Percentiles rank a stretch among this genome's conserved stretches.
phyloP scores from a whole-genome alignment of 2,329 filamentous ascomycete genomes.

The Aspergillus sp. region DNA sequence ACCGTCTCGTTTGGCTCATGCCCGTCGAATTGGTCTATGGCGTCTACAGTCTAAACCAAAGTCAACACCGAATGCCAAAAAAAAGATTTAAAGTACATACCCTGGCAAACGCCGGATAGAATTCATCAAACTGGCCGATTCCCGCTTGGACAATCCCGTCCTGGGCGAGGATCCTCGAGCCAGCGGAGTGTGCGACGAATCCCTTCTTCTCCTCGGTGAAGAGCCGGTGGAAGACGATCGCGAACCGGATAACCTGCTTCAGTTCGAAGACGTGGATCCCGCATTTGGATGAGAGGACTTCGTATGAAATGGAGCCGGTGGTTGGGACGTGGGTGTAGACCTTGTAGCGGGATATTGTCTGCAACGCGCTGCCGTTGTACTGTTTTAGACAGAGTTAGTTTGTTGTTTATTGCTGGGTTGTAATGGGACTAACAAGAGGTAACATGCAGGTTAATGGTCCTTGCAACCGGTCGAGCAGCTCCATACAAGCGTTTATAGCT shows the following conservation, averaged over 20 bases:
- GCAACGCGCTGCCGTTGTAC: not conserved
- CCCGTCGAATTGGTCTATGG: too few relatives aligned
- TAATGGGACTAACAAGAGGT: too few relatives aligned
- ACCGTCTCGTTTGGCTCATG: too few relatives aligned
- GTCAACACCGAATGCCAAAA: too few relatives aligned
- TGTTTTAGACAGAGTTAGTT: too few relatives aligned
- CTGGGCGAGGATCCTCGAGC: not conserved
- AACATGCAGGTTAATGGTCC: too few relatives aligned
- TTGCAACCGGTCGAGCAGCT: too few relatives aligned
- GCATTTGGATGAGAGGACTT: not conserved
- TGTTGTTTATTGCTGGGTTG: too few relatives aligned
- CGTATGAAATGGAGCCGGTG: not conserved
- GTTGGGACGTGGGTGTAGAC: not conserved
- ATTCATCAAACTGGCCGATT: not conserved
- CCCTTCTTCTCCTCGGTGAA: not conserved
- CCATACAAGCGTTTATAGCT: too few relatives aligned
- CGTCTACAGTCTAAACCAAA: too few relatives aligned
- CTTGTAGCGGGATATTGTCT: not conserved
- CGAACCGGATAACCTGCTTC: not conserved
- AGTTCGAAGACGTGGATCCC: not conserved
- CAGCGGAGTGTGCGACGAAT: not conserved
- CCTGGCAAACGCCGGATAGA: too few relatives aligned
- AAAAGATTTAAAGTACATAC: too few relatives aligned
- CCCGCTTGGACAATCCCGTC: not conserved
- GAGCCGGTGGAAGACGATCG: not conserved